Evolutionary conservation across 2,329 filamentous ascomycete genomes (phyloP), one percentile per base, ranked within the genome.

Genomic region (Biscogniauxia sp.): DNA sequence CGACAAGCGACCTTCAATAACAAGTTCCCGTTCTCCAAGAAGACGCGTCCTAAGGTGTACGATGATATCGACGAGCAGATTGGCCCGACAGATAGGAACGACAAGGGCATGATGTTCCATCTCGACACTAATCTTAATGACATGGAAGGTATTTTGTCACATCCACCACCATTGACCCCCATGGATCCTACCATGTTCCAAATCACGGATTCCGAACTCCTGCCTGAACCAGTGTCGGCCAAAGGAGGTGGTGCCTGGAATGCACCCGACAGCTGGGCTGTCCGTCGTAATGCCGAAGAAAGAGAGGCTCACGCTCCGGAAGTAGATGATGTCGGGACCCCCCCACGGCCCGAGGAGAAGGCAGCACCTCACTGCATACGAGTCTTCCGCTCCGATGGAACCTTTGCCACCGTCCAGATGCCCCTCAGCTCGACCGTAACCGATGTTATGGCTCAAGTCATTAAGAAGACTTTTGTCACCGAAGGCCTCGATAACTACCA

Each of bases 211-310:
- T 28, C 60, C 13, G 72, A 74, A 50, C 58, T 64, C 28, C 37
- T 66, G 9, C 61, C 61, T 7, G 72, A 73, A 28, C 66, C 68
- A 49, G 57, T 59, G 28, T 57, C 50, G 26, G 61, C 69, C 41
- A 75, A 78, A 55, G 76, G 73, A 26, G 68, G 73, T 49, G 87
- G 88, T 1, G 86, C 86, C 3, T 99, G 94, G 94, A 91, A 96
- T 74, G 93, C 93, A 3, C 94, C 95, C 1, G 94, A 98, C 74
- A 97, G 93, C 73, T 99, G 95, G 95, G 93, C 91, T 55, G 94
- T 98, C 25, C 91, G 91, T 67, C 88, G 87, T 62, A 82, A 82
- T 52, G 85, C 84, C 7, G 88, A 92, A 67, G 89, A 92, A 58
- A 84, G 83, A 63, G 79, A 82, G 56, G 75, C 82, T 66, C 83